phyloP scores from a whole-genome alignment of 2,329 filamentous ascomycete genomes.

The Xylaria sp. region DNA sequence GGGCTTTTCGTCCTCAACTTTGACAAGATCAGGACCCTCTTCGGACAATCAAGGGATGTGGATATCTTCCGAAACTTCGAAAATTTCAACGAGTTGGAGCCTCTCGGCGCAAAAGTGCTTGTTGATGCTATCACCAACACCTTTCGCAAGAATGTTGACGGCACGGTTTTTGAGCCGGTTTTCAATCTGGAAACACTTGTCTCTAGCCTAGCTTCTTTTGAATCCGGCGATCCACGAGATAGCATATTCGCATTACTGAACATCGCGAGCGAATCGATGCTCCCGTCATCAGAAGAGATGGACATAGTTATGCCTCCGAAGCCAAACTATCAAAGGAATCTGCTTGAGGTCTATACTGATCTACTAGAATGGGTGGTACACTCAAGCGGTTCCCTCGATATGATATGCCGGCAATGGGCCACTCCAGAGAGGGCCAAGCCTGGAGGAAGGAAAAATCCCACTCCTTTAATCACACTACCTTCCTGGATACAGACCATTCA shows the following conservation, averaged over 20 bases:
- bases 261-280: not conserved
- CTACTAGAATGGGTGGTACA: not conserved
- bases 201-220: not conserved
- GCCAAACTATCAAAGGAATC: constrained; percentile 7
- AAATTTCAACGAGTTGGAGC: not conserved
- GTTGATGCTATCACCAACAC: not conserved
- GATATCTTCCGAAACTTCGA: not conserved
- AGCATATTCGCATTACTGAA: constrained; percentile 4
- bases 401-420: constrained; percentile 45
- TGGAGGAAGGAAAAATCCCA: constrained; percentile 6
- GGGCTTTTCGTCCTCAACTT: not conserved
- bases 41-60: not conserved
- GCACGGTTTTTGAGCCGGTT: not conserved
- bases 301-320: not conserved
- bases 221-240: not conserved
- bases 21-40: not conserved
- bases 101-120: not conserved
- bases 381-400: constrained; percentile 38
- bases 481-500: constrained; percentile 34
- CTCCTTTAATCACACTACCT: constrained; percentile 21
- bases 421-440: constrained; percentile 15
- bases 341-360: constrained; percentile 35
- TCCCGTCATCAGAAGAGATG: not conserved
- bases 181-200: not conserved
- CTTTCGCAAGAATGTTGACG: not conserved